phyloP scores from a whole-genome alignment of 352 stramenopile species.

The Blastocystis sp. region DNA sequence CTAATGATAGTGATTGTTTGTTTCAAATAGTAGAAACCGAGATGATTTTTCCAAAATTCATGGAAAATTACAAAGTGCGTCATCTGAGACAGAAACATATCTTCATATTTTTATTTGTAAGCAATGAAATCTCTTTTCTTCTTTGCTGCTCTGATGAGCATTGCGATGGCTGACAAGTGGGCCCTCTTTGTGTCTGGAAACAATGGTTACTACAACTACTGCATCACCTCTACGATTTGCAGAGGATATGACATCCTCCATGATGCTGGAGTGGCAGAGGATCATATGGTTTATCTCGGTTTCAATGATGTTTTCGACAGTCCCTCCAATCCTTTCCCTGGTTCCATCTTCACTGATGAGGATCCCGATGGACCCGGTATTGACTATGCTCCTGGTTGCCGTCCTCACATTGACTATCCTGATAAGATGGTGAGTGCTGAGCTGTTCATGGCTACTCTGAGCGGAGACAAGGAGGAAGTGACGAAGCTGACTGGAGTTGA shows the following conservation, averaged over 20 bases:
- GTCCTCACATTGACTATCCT: slow-evolving; percentile 58
- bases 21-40: too few species aligned
- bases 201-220: slow-evolving; percentile 50
- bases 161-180: slow-evolving; percentile 58
- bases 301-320: slow-evolving; percentile 53
- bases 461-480: slow-evolving; percentile 37
- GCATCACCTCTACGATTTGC: slow-evolving; percentile 62
- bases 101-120: slow-evolving; percentile 39
- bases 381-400: slow-evolving; percentile 62
- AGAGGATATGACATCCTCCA: slow-evolving; percentile 54
- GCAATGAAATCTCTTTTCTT: slow-evolving; percentile 35
- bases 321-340: slow-evolving; percentile 32
- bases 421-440: slow-evolving; percentile 52
- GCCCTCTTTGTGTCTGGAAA: slow-evolving; percentile 60
- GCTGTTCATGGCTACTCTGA: slow-evolving; percentile 58
- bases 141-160: slow-evolving; percentile 15
- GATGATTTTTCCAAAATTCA: neutral
- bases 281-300: slow-evolving; percentile 58
- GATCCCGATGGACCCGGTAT: slow-evolving; percentile 19
- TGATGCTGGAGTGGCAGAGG: slow-evolving; percentile 36
- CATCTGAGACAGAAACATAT: neutral
- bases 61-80: neutral
- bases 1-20: neutral
- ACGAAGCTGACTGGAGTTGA: slow-evolving; percentile 61
- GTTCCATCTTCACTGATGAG: slow-evolving; percentile 56